These are phyloP conservation scores for Colletotrichum chrysophilum DNA, from an alignment of 2,329 filamentous ascomycete genomes.

Conservation along the genomic window DNA sequence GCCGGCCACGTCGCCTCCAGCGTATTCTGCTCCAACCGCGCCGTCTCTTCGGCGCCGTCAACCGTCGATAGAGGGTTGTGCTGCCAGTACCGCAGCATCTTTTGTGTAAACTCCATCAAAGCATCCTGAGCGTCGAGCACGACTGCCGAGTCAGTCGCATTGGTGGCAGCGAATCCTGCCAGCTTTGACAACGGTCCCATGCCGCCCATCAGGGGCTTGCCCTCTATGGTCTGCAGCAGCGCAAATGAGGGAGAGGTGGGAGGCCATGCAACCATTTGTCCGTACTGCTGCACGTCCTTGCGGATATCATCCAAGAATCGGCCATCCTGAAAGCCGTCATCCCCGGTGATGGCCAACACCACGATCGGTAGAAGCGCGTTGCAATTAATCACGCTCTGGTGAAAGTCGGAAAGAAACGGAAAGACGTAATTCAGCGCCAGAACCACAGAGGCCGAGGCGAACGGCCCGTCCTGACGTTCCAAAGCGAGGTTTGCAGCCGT, in stretches of 20 bases:
- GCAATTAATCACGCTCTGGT: constrained; percentile 66
- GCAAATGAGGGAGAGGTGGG: constrained; percentile 63
- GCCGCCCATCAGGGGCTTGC: constrained; percentile 66
- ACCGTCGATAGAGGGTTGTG: constrained; percentile 75
- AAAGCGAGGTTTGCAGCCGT: constrained; percentile 80
- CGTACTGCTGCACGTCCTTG: constrained; percentile 64
- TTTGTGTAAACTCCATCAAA: constrained; percentile 69
- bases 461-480: constrained; percentile 46
- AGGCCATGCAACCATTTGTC: constrained; percentile 69
- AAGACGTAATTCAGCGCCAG: constrained; percentile 81
- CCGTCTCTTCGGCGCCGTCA: constrained; percentile 69
- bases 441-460: constrained; percentile 60
- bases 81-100: constrained; percentile 74
- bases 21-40: constrained; percentile 69
- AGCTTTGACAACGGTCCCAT: constrained; percentile 73
- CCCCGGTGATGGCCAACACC: constrained; percentile 70
- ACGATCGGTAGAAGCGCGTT: constrained; percentile 74
- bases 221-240: constrained; percentile 62
- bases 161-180: constrained; percentile 67
- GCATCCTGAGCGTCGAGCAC: constrained; percentile 63
- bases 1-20: constrained; percentile 69
- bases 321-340: constrained; percentile 76
- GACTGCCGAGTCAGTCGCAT: constrained; percentile 47
- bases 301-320: constrained; percentile 77
- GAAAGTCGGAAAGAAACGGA: constrained; percentile 67